Evolutionary conservation across 192 early-diverging fungal species (phyloP), one percentile per base, ranked within the genome.

Genomic region (Coemansia sp.): DNA sequence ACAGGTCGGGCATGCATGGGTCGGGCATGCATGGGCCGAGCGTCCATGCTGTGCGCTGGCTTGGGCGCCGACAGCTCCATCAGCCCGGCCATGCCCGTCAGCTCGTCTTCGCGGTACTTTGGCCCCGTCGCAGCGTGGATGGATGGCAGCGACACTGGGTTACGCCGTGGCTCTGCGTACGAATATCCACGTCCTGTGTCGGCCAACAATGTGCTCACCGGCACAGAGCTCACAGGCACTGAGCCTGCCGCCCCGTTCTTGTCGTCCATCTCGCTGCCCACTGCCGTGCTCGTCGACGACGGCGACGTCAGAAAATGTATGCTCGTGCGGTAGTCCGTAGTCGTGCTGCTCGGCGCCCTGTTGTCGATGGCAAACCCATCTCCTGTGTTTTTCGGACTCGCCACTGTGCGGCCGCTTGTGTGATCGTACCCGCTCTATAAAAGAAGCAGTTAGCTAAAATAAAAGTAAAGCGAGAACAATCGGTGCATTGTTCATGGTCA

Each of bases 301-400:
- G 71, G 71, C 38, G 76, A 64, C n/a, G 76, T 79, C 17, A 79
- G 60, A 55, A 79, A 79, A 37, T 70, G 71, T 52, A 79, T 79
- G 52, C 62, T 71, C 54, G 67, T 79, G 64, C 76, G 76, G 42
- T 74, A 74, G 66, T 79, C 68, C 4, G 68, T 67, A 11, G 26
- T 6, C 2, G 59, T 55, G 51, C 63, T 60, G 15, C 52, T 57
- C 46, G 58, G 34, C 38, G 55, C 23, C 12, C n/a, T 34, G 38
- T 52, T 34, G 37, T 53, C 24, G 20, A 40, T 57, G n/a, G 31
- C 48, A 37, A 36, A 25, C 36, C 54, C 23, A 21, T 56, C 37
- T 21, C 23, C 51, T 8, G 15, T 52, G 50, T 36, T 48, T 24
- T 48, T 18, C 14, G 62, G 54, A 24, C 62, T 56, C 18, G 46